Evolutionary conservation across 2,329 filamentous ascomycete species (phyloP), one percentile per base, ranked within the genome.

Genomic region (Alternaria viburni): DNA sequence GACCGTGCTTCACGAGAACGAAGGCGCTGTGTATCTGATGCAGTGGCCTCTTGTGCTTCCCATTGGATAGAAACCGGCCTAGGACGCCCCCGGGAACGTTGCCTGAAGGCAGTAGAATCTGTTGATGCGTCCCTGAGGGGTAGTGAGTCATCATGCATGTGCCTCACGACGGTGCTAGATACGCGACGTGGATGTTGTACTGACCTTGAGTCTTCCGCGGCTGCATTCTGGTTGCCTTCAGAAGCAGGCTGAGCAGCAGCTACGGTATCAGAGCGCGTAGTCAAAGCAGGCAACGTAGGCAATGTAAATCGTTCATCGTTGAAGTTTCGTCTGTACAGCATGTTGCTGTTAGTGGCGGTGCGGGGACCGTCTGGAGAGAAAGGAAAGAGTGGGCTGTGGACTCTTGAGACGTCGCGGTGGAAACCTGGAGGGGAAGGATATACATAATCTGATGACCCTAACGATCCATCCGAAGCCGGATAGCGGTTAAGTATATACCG

Each of bases 41-140:
- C 36, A 17, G 36, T 4, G 36, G 36, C 36, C 36, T 17, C 36
- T 41, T 3, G 36, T 41, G 2, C 36, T 41, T 0, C 0, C 36
- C 2, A 9, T 17, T 0, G 36, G 3, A 17, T 2, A 41, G 32
- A 36, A n/a, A 0, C 0, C 0, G 15, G 32, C 7, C 32, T 36
- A 10, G 4, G 32, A 36, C 32, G 32, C 32, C 32, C 32, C 15
- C 0, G 32, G 2, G 32, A 8, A 36, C 1, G 32, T 36, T 36
- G 32, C 32, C 32, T n/a, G 32, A n/a, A 36, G 2, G 32, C 32
- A n/a, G 32, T 36, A 36, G 32, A 4, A 36, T 36, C 36, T 41
- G n/a, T 41, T 41, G 36, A 41, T 41, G 36, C 3, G 9, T 0
- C 2, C n/a, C 36, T 41, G n/a, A 41, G 1, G 4, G 36, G 36